A percentile compares a stretch with the other conserved stretches of the same genome.
Evolutionary conservation across 1,284 basidiomycete species (phyloP).

Genomic region (Takashimella koratensis): DNA sequence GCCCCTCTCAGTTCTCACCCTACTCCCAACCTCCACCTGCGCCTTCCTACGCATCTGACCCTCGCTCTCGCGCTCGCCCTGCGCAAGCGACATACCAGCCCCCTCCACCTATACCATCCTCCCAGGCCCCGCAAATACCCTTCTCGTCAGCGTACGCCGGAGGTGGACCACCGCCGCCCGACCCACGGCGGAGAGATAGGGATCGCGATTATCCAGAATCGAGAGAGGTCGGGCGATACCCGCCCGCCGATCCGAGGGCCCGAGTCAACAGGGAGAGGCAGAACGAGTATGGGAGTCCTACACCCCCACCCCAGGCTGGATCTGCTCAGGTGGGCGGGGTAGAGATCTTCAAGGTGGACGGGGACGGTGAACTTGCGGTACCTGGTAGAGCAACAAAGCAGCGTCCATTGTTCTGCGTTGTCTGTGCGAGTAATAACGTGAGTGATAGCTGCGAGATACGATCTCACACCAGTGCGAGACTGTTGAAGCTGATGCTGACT

Average conservation of each 20-base stretch:
- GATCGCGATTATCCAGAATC: background rate
- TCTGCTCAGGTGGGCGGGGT: no score
- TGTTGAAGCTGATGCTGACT: no score
- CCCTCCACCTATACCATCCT: background rate
- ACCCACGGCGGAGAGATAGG: background rate
- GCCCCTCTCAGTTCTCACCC: no score
- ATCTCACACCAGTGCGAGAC: no score
- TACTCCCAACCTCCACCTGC: no score
- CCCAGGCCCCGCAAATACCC: no score
- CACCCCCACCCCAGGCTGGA: background rate
- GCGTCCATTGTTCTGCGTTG: conserved; percentile 87
- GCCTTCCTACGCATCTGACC: background rate
- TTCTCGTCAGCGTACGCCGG: no score
- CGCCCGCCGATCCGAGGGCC: background rate
- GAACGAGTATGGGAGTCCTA: background rate
- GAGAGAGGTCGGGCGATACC: background rate
- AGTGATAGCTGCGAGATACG: no score
- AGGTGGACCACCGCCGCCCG: no score
- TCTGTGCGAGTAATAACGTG: conserved; percentile 96
- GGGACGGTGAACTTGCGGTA: background rate
- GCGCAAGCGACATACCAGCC: background rate
- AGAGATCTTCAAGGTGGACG: background rate
- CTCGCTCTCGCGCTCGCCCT: background rate
- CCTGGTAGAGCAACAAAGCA: conserved; percentile 6
- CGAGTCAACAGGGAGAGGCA: background rate